Conservation (phyloP, 208 protist species). For the Trypanosoma vivax region DNA sequence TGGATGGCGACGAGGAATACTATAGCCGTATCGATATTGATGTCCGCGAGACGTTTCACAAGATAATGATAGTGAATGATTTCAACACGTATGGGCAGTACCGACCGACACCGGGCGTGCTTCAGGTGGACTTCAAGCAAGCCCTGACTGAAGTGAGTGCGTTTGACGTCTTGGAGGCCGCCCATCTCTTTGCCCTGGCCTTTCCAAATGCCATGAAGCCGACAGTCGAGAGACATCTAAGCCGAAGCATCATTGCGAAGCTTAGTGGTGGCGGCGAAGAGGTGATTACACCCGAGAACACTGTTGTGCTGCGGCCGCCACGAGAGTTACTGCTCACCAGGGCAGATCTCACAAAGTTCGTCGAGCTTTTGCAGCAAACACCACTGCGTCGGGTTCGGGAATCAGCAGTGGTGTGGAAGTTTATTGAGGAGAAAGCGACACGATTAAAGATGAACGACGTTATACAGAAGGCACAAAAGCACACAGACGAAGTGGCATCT, state of each 20-base stretch:
- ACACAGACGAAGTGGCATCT: neutral
- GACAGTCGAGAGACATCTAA: slow-evolving; percentile 30
- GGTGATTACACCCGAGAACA: slow-evolving; percentile 30
- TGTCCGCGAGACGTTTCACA: slow-evolving; percentile 57
- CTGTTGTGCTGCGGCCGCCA: slow-evolving; percentile 28
- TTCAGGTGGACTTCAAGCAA: slow-evolving; percentile 71
- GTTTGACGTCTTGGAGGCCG: slow-evolving; percentile 55
- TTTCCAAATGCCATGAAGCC: slow-evolving; percentile 36
- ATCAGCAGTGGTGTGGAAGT: slow-evolving; percentile 41
- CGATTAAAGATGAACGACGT: slow-evolving; percentile 24
- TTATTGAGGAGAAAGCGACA: slow-evolving; percentile 51
- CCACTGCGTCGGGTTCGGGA: slow-evolving; percentile 33
- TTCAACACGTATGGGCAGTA: slow-evolving; percentile 45
- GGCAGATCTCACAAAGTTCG: slow-evolving; percentile 36
- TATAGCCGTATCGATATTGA: slow-evolving; percentile 56
- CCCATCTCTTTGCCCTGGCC: slow-evolving; percentile 43
- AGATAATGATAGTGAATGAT: slow-evolving; percentile 43
- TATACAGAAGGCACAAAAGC: slow-evolving; percentile 5
- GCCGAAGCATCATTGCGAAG: slow-evolving; percentile 55
- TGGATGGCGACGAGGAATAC: slow-evolving; percentile 39
- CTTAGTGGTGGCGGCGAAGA: slow-evolving; percentile 43
- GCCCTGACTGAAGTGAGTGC: slow-evolving; percentile 40
- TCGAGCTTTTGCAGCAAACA: slow-evolving; percentile 30
- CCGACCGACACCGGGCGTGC: slow-evolving; percentile 42
- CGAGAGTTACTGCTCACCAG: slow-evolving; percentile 36